Percentiles rank a stretch among this genome's conserved stretches.
Evolutionary conservation across 192 early-diverging fungal genomes (phyloP).

Genomic region (Backusella psychrophila): DNA sequence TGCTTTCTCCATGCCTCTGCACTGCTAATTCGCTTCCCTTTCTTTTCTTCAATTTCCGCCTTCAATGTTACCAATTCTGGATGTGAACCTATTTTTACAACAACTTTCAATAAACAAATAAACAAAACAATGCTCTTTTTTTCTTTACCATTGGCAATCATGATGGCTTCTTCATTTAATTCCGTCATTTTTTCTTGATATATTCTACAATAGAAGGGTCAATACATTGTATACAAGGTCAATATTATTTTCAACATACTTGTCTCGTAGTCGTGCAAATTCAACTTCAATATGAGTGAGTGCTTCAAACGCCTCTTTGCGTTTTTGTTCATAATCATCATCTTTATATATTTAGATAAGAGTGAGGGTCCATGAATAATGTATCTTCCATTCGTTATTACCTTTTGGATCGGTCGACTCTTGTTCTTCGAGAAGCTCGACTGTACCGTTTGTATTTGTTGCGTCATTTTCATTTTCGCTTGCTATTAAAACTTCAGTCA

Average conservation of each 20-base stretch:
- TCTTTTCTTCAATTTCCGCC: conserved; percentile 54
- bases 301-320: conserved; percentile 52
- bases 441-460: background rate
- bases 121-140: no score
- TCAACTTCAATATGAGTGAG: conserved; percentile 56
- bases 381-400: background rate
- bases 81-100: conserved; percentile 33
- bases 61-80: conserved; percentile 48
- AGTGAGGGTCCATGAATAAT: background rate
- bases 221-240: background rate
- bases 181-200: conserved; percentile 55
- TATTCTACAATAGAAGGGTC: conserved; percentile 34
- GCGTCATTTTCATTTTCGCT: background rate
- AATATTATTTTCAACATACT: conserved; percentile 35
- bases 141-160: conserved; percentile 45
- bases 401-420: background rate
- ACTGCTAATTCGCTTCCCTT: conserved; percentile 36
- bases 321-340: conserved; percentile 43
- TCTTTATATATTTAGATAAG: conserved; percentile 18
- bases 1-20: conserved; percentile 47
- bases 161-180: conserved; percentile 47
- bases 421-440: background rate
- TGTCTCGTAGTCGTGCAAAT: conserved; percentile 55
- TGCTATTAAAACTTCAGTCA: background rate
- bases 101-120: no score